Percentiles rank a stretch among this genome's conserved stretches.
phyloP scores from a whole-genome alignment of 495 filamentous ascomycete species.

The Cryomyces antarcticus region DNA sequence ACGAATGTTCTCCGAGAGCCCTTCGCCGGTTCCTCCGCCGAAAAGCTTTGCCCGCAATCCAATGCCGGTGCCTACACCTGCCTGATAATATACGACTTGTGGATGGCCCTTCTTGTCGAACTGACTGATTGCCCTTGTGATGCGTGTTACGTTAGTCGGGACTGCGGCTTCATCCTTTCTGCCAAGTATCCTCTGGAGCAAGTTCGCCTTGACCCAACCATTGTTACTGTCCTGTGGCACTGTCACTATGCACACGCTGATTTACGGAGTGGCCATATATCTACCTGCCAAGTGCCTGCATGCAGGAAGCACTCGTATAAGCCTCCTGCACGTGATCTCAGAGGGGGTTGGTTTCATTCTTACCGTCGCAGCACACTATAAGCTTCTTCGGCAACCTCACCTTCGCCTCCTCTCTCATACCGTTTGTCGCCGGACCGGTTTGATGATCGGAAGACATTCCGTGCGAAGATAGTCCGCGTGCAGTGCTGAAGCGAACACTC shows the following conservation, averaged over 20 bases:
- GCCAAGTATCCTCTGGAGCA: neutral
- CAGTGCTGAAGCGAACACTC: no score
- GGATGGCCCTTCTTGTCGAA: conserved; percentile 17
- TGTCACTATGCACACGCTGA: neutral
- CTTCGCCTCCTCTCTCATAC: neutral
- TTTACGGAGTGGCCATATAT: neutral
- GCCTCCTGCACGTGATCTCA: neutral
- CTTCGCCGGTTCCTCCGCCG: conserved; percentile 10
- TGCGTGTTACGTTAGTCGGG: conserved; percentile 20
- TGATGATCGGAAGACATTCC: no score
- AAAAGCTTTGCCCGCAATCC: neutral
- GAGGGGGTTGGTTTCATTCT: neutral
- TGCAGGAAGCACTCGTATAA: neutral
- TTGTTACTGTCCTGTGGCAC: neutral
- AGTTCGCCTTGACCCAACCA: neutral
- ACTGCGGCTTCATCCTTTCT: conserved; percentile 9
- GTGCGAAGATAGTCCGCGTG: no score
- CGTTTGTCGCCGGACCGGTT: no score
- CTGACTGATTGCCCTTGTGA: conserved; percentile 19
- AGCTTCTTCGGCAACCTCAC: conserved; percentile 13
- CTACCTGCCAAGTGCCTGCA: neutral
- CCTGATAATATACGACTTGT: conserved; percentile 21
- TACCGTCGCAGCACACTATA: conserved; percentile 20
- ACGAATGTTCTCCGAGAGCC: conserved; percentile 31
- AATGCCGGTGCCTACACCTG: conserved; percentile 14